A percentile compares a stretch with the other conserved stretches of the same genome.
Evolutionary conservation across 495 filamentous ascomycete species (phyloP).

Genomic region (Aspergillus taichungensis): DNA sequence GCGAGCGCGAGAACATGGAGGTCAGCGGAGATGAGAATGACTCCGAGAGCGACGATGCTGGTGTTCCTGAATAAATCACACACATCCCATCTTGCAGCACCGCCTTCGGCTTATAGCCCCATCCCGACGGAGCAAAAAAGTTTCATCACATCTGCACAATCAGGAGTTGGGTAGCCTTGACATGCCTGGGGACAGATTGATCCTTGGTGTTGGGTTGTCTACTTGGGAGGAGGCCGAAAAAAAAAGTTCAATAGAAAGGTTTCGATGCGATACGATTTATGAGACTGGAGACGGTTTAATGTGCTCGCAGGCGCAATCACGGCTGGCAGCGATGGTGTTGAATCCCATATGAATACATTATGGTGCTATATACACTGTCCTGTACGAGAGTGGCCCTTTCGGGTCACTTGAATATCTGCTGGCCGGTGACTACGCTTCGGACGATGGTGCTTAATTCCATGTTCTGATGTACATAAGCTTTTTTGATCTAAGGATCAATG

Average conservation of each 20-base stretch:
- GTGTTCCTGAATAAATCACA: slow-evolving; percentile 36
- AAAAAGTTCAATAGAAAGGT: slow-evolving; percentile 29
- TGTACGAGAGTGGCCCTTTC: no score
- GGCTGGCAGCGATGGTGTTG: slow-evolving; percentile 17
- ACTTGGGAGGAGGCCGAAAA: slow-evolving; percentile 19
- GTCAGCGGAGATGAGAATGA: slow-evolving; percentile 93
- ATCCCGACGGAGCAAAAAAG: slow-evolving; percentile 1
- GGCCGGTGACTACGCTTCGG: slow-evolving; percentile 4
- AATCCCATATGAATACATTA: no score
- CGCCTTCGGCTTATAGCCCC: neutral
- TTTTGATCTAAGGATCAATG: slow-evolving; percentile 25
- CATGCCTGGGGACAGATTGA: neutral
- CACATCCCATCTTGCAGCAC: slow-evolving; percentile 9
- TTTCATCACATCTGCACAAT: neutral
- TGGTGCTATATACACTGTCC: no score
- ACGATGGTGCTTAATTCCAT: slow-evolving; percentile 12
- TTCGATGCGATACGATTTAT: slow-evolving; percentile 34
- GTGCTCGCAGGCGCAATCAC: slow-evolving; percentile 23
- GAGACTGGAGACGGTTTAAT: slow-evolving; percentile 30
- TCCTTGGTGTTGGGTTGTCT: neutral
- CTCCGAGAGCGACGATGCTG: slow-evolving; percentile 78
- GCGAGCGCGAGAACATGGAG: slow-evolving; percentile 93
- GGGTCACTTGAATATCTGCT: slow-evolving; percentile 1
- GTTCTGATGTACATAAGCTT: slow-evolving; percentile 39
- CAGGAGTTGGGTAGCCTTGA: neutral